These are phyloP conservation scores for Bryoglossum gracile DNA, from an alignment of 495 filamentous ascomycete genomes.

Conservation along the genomic window DNA sequence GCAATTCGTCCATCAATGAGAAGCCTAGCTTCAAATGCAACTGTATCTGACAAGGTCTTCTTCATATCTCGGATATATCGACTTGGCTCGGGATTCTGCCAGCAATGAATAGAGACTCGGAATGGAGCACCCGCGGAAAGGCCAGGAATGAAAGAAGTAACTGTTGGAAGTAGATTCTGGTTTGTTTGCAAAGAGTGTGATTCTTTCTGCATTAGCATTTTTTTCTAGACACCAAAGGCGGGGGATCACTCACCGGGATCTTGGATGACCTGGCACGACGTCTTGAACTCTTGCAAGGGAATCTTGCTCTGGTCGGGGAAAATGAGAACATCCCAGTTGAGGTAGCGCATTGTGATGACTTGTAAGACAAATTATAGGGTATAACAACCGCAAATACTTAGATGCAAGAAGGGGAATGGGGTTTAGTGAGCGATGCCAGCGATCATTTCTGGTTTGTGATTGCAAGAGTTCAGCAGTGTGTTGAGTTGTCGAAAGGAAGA, in stretches of 20 bases:
- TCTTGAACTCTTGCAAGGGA: slow-evolving; percentile 82
- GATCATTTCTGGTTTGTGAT: too few species aligned
- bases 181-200: slow-evolving; percentile 25
- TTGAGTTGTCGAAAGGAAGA: too few species aligned
- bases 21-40: slow-evolving; percentile 62
- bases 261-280: slow-evolving; percentile 67
- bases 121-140: slow-evolving; percentile 53
- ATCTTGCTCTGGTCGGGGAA: slow-evolving; percentile 58
- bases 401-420: too few species aligned
- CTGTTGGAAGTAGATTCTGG: slow-evolving; percentile 50
- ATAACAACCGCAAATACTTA: too few species aligned
- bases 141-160: slow-evolving; percentile 72
- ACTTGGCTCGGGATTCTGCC: slow-evolving; percentile 61
- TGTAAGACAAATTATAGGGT: too few species aligned
- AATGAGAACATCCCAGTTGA: slow-evolving; percentile 79
- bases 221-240: neutral
- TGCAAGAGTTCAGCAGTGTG: too few species aligned
- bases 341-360: slow-evolving; percentile 71
- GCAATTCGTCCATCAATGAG: slow-evolving; percentile 62
- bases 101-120: slow-evolving; percentile 74
- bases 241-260: slow-evolving; percentile 46
- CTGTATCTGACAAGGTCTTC: slow-evolving; percentile 49
- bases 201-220: slow-evolving; percentile 1
- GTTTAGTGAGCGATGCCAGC: too few species aligned
- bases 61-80: slow-evolving; percentile 52